Evolutionary conservation across 257 asterid genomes (phyloP).

Genomic region (Anisodus tanguticus): DNA sequence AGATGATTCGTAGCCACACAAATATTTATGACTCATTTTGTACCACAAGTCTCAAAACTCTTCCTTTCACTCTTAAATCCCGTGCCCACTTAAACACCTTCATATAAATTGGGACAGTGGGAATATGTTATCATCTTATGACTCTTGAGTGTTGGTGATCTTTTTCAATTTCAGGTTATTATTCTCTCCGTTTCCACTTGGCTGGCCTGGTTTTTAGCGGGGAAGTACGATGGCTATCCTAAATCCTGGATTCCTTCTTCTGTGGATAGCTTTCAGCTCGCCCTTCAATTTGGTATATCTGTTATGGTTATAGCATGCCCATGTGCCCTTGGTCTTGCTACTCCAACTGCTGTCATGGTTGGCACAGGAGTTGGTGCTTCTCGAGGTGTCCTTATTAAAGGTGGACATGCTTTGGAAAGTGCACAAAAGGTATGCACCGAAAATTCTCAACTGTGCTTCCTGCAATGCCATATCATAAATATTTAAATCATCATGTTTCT

Average conservation of each 20-base stretch:
- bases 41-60: too few species aligned
- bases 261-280: slow-evolving; percentile 48
- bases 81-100: too few species aligned
- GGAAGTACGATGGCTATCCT: slow-evolving; percentile 39
- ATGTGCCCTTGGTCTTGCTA: slow-evolving; percentile 59
- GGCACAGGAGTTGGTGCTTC: slow-evolving; percentile 57
- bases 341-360: slow-evolving; percentile 61
- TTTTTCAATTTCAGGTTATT: slow-evolving; percentile 42
- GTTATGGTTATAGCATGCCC: slow-evolving; percentile 62
- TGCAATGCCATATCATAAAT: neutral
- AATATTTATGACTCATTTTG: too few species aligned
- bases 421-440: slow-evolving; percentile 39
- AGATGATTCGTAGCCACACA: too few species aligned
- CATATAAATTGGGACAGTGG: too few species aligned
- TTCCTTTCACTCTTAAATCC: too few species aligned
- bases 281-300: slow-evolving; percentile 53
- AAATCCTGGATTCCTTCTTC: slow-evolving; percentile 49
- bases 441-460: neutral
- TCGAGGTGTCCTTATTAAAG: slow-evolving; percentile 46
- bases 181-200: slow-evolving; percentile 47
- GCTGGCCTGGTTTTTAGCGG: slow-evolving; percentile 52
- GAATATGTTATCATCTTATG: neutral
- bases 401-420: slow-evolving; percentile 47
- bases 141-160: neutral
- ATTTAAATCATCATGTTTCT: neutral